Evolutionary conservation across 2,329 filamentous ascomycete genomes (phyloP), one percentile per base, ranked within the genome.

Genomic region (Penicillium rolfsii): DNA sequence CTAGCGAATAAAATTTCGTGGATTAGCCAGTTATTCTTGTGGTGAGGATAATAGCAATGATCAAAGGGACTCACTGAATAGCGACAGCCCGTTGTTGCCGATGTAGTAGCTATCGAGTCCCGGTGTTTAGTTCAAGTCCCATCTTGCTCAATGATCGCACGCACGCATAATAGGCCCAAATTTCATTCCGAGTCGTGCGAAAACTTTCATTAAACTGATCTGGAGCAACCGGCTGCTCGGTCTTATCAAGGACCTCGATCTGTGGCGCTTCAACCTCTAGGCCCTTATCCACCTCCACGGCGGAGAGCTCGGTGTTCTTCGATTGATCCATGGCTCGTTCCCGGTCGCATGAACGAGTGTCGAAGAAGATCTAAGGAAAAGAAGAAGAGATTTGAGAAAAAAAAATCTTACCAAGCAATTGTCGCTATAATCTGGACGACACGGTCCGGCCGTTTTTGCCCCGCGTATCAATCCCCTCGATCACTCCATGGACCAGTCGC

Each of bases 51-150:
- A 12, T 14, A 24, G 38, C 1, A 16, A 41, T n/a, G 19, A 53
- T 6, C 5, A 40, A 52, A 64, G 36, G 38, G n/a, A 59, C 72
- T 52, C 62, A 77, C 76, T 89, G 82, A 88, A 88, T 53, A 84
- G 78, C 8, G 82, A 82, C 62, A 82, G 81, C 5, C 87, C 87
- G 72, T 89, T 89, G 70, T 88, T 85, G 50, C 87, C 87, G 55
- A 89, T 83, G 70, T 89, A 89, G 74, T 89, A 89, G 62, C 77
- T 77, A 63, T 71, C 74, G 26, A 40, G 36, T 40, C 52, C 67
- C 67, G 28, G 62, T 60, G 53, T 71, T 70, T 68, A 69, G 67
- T 73, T 69, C 65, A 68, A 66, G 56, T 61, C 66, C 46, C 40
- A 40, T 45, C 9, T 30, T 43, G 33, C 38, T 59, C 50, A 50